Evolutionary conservation across 2,329 filamentous ascomycete species (phyloP).

Genomic region (Mariannaea sp.): DNA sequence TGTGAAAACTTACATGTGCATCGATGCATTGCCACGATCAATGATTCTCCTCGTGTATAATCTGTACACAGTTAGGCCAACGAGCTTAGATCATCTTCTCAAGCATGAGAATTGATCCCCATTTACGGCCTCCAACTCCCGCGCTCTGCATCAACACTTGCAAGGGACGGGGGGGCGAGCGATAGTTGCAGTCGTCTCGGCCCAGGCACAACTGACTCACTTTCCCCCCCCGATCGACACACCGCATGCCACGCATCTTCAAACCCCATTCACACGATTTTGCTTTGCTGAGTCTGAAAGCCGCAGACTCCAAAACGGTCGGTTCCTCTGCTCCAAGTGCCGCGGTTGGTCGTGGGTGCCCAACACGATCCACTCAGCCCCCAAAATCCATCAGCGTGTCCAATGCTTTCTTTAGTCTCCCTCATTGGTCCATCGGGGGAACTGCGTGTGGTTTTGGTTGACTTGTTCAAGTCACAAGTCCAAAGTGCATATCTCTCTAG

Average conservation of each 20-base stretch:
- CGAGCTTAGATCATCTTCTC: neutral
- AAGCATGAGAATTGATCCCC: neutral
- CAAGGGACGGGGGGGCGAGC: conserved; percentile 3
- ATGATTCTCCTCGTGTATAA: neutral
- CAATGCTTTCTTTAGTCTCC: neutral
- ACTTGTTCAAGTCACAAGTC: neutral
- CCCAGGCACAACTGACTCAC: conserved; percentile 15
- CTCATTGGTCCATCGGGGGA: neutral
- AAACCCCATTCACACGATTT: neutral
- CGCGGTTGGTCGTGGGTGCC: conserved; percentile 16
- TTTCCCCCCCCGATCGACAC: conserved; percentile 3
- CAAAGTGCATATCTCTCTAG: neutral
- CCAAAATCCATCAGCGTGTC: neutral
- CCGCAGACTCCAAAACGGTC: conserved; percentile 1
- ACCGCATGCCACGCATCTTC: conserved; percentile 14
- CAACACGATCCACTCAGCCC: conserved; percentile 2
- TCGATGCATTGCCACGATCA: neutral
- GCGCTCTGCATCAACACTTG: neutral
- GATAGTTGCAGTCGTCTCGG: neutral
- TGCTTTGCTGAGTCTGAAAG: neutral
- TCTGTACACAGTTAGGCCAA: neutral
- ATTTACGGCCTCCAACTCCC: conserved; percentile 1
- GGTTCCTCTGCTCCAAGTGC: neutral
- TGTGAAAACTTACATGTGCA: no score
- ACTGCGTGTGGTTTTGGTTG: neutral